Evolutionary conservation across 2,329 filamentous ascomycete species (phyloP).

Genomic region (Nothophaeocryptopus gaeumannii): DNA sequence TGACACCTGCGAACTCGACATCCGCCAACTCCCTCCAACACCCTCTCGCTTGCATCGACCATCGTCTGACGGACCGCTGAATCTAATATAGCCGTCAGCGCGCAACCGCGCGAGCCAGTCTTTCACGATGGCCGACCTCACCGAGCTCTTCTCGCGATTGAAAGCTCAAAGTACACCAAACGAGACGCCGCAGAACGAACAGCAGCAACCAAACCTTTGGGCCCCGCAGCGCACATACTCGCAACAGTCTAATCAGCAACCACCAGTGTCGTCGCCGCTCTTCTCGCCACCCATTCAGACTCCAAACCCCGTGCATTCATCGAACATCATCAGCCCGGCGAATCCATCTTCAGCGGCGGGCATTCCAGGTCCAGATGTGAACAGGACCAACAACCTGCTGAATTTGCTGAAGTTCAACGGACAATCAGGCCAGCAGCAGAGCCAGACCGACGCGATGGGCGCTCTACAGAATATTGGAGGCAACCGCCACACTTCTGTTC

Average conservation of each 20-base stretch:
- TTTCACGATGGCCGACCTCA: slow-evolving; percentile 41
- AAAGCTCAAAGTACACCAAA: slow-evolving; percentile 30
- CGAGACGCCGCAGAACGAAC: slow-evolving; percentile 38
- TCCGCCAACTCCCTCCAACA: slow-evolving; percentile 3
- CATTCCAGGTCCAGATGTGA: slow-evolving; percentile 40
- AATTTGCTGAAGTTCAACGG: slow-evolving; percentile 65
- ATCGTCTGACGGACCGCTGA: background rate
- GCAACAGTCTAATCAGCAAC: slow-evolving; percentile 47
- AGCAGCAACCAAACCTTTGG: slow-evolving; percentile 35
- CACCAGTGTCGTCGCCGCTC: slow-evolving; percentile 57
- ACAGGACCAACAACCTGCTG: slow-evolving; percentile 51
- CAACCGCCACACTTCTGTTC: slow-evolving; percentile 20
- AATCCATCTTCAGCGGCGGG: slow-evolving; percentile 41
- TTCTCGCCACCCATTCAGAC: slow-evolving; percentile 55
- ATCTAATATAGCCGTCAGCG: slow-evolving; percentile 7
- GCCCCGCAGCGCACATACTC: background rate
- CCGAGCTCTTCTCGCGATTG: slow-evolving; percentile 45
- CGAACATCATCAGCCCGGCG: slow-evolving; percentile 59
- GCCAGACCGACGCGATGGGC: slow-evolving; percentile 35
- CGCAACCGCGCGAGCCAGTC: slow-evolving; percentile 12
- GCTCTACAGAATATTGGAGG: slow-evolving; percentile 36
- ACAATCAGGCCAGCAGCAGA: slow-evolving; percentile 33
- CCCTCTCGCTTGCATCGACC: slow-evolving; percentile 4
- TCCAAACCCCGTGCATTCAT: slow-evolving; percentile 56
- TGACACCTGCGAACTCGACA: background rate